Percentiles rank a stretch among this genome's conserved stretches.
Evolutionary conservation across 768 basidiomycete genomes (phyloP).

Genomic region (Neoboletus magnificus): DNA sequence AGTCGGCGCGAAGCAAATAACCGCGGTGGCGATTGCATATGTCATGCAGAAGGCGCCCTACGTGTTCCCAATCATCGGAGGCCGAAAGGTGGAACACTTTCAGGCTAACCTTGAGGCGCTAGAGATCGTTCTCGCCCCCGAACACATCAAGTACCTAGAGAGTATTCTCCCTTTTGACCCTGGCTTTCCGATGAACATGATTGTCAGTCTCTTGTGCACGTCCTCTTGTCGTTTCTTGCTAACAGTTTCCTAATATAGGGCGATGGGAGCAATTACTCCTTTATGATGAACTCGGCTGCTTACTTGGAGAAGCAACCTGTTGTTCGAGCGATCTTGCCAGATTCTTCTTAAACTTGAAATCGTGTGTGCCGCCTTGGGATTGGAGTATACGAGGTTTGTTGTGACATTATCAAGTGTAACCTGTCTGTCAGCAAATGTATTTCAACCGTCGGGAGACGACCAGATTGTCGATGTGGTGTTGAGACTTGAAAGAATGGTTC

Average conservation of each 20-base stretch:
- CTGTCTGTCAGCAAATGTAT: background rate
- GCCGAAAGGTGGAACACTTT: conserved; percentile 44
- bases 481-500: background rate
- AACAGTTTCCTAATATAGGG: conserved; percentile 13
- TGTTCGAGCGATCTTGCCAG: conserved; percentile 4
- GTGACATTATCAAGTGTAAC: background rate
- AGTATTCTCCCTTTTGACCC: conserved; percentile 34
- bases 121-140: conserved; percentile 35
- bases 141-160: conserved; percentile 41
- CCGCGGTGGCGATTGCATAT: conserved; percentile 41
- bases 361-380: no score
- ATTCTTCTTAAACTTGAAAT: conserved; percentile 1
- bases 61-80: conserved; percentile 43
- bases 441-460: background rate
- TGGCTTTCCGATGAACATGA: conserved; percentile 36
- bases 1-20: conserved; percentile 35
- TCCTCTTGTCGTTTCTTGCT: background rate
- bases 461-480: no score
- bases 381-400: background rate
- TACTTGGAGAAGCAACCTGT: conserved; percentile 25
- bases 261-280: conserved; percentile 23
- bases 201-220: conserved; percentile 26
- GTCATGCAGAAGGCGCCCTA: conserved; percentile 45
- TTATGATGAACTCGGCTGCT: conserved; percentile 12
- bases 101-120: conserved; percentile 42